A percentile compares a stretch with the other conserved stretches of the same genome.
Conservation (phyloP, 805 yeast genomes). For the Candida broadrunensis region DNA sequence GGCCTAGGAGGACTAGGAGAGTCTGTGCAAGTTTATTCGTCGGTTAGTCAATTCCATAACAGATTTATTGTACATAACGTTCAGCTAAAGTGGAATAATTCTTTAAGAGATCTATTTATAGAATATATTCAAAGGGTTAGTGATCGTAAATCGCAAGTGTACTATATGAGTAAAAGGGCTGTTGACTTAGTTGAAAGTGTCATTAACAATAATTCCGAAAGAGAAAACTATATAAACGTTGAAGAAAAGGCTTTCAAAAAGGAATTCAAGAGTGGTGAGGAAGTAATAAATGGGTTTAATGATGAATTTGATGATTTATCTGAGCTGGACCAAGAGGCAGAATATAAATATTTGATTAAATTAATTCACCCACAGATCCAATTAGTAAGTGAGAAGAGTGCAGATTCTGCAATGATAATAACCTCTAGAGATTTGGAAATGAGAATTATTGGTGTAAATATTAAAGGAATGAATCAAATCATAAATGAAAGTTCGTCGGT, state of each 20-base stretch:
- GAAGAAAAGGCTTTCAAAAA: constrained; percentile 14
- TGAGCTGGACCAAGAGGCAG: constrained; percentile 38
- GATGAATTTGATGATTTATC: constrained; percentile 43
- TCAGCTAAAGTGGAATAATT: constrained; percentile 76
- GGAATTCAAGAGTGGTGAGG: constrained; percentile 21
- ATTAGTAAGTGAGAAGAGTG: constrained; percentile 44
- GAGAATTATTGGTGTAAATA: constrained; percentile 45
- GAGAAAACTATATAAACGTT: constrained; percentile 1
- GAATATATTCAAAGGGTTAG: constrained; percentile 49
- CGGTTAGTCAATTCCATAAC: constrained; percentile 50
- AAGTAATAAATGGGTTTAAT: constrained; percentile 47
- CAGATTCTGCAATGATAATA: constrained; percentile 47
- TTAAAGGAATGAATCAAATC: constrained; percentile 37
- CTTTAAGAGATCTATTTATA: constrained; percentile 59
- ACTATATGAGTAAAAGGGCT: constrained; percentile 48
- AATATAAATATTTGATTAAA: constrained; percentile 61
- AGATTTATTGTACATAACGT: constrained; percentile 71
- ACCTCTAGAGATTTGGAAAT: constrained; percentile 59
- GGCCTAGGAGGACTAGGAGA: constrained; percentile 17
- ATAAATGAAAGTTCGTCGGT: constrained; percentile 20
- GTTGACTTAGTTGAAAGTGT: constrained; percentile 46
- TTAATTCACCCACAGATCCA: constrained; percentile 84
- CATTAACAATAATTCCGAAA: constrained; percentile 16
- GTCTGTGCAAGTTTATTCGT: constrained; percentile 15
- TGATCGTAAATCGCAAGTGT: constrained; percentile 41